These are phyloP conservation scores for Nigrospora oryzae DNA, from an alignment of 2,329 filamentous ascomycete species.

Conservation along the genomic window DNA sequence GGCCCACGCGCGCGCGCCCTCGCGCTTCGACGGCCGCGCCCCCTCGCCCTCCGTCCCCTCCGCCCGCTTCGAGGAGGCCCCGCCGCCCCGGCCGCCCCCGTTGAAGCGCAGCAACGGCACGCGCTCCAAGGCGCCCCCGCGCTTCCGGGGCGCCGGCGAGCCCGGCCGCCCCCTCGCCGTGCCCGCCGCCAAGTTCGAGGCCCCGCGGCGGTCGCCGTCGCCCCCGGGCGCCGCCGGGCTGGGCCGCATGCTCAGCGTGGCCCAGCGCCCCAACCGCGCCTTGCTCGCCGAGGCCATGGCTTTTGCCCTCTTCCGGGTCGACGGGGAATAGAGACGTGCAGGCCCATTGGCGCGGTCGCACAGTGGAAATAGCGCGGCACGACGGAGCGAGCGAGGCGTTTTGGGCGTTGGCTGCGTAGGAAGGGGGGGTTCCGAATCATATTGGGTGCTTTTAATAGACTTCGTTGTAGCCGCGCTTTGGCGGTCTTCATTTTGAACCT, in stretches of 20 bases:
- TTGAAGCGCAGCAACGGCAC: slow-evolving; percentile 8
- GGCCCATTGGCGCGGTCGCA: too few species aligned
- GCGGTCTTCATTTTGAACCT: too few species aligned
- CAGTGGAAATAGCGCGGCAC: too few species aligned
- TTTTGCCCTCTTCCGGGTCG: slow-evolving; percentile 10
- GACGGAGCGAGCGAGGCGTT: too few species aligned
- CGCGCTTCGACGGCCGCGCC: background rate
- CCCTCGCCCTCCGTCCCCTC: background rate
- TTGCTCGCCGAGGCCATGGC: slow-evolving; percentile 11
- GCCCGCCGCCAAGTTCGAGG: too few species aligned
- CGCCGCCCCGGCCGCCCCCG: slow-evolving; percentile 5
- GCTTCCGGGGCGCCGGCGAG: background rate
- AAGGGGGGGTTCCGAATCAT: too few species aligned
- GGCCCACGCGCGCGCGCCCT: background rate
- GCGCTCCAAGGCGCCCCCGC: background rate
- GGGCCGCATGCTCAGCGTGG: slow-evolving; percentile 8
- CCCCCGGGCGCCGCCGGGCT: slow-evolving; percentile 3
- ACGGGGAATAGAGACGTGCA: slow-evolving; percentile 52
- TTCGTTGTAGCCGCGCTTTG: too few species aligned
- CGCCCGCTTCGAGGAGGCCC: background rate
- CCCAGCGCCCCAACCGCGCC: slow-evolving; percentile 4
- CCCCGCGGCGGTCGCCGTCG: too few species aligned
- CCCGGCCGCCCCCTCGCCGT: background rate
- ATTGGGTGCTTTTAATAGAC: too few species aligned
- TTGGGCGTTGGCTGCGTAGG: too few species aligned